Percentiles rank a stretch among this genome's conserved stretches.
Conservation (phyloP, 352 stramenopile genomes). For the Pythium sukuiense region DNA sequence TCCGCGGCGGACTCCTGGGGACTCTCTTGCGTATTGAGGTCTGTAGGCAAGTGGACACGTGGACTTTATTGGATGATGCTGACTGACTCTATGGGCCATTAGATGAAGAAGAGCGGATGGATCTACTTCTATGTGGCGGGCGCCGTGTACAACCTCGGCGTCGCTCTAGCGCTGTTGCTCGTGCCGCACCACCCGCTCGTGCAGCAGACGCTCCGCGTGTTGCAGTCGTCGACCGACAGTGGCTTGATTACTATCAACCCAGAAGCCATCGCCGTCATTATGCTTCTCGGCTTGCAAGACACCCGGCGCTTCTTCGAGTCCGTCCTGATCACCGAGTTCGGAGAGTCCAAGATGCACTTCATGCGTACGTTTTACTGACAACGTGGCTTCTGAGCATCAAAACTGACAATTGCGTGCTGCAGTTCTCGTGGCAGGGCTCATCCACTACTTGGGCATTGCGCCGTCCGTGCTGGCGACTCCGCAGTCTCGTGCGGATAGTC, state of each 20-base stretch:
- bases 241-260: constrained; percentile 32
- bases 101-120: constrained; percentile 56
- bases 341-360: constrained; percentile 62
- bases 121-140: constrained; percentile 76
- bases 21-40: constrained; percentile 25
- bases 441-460: constrained; percentile 62
- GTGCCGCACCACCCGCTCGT: constrained; percentile 34
- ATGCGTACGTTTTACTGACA: constrained; percentile 29
- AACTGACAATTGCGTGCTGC: too few relatives aligned
- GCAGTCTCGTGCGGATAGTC: constrained; percentile 5
- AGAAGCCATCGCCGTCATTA: constrained; percentile 44
- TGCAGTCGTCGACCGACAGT: constrained; percentile 27
- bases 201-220: constrained; percentile 36
- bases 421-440: constrained; percentile 53
- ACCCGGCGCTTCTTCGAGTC: constrained; percentile 61
- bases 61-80: too few relatives aligned
- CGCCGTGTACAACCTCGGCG: constrained; percentile 41
- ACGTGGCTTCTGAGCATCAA: too few relatives aligned
- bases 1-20: not conserved
- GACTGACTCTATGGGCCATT: too few relatives aligned
- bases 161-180: constrained; percentile 32
- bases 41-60: too few relatives aligned
- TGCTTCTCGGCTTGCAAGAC: constrained; percentile 55
- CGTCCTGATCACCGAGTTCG: constrained; percentile 65
- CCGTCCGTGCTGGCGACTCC: constrained; percentile 41